phyloP scores from a whole-genome alignment of 2,329 filamentous ascomycete genomes.

The Trichoderma brevicompactum region DNA sequence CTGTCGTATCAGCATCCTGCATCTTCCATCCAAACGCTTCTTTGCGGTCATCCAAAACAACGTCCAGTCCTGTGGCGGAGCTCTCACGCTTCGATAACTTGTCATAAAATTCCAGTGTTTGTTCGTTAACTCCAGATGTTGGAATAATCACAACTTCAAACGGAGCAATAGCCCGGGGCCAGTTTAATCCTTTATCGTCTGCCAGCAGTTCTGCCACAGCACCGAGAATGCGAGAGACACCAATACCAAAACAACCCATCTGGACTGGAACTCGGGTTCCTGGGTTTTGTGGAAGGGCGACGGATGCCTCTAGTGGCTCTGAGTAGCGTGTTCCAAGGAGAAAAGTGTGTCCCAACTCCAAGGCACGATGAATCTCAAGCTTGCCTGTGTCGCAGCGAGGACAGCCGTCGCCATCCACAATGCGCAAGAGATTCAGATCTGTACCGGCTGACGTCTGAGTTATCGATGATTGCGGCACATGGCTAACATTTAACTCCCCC shows the following conservation, averaged over 20 bases:
- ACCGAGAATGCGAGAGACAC: conserved; percentile 86
- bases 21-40: conserved; percentile 81
- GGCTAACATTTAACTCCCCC: conserved; percentile 19
- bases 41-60: conserved; percentile 73
- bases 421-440: conserved; percentile 65
- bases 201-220: conserved; percentile 78
- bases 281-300: conserved; percentile 48
- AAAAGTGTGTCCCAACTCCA: conserved; percentile 95
- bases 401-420: conserved; percentile 71
- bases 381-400: conserved; percentile 67
- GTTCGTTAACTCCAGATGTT: conserved; percentile 49
- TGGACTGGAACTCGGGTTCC: conserved; percentile 62
- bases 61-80: conserved; percentile 54
- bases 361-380: conserved; percentile 70
- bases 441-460: conserved; percentile 44
- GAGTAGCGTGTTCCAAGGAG: conserved; percentile 90
- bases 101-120: conserved; percentile 67
- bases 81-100: conserved; percentile 44
- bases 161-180: conserved; percentile 85
- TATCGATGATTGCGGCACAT: conserved; percentile 32
- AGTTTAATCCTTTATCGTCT: conserved; percentile 77
- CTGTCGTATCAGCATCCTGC: conserved; percentile 84
- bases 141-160: conserved; percentile 75
- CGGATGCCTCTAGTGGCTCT: conserved; percentile 67
- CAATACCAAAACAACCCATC: conserved; percentile 98